Evolutionary conservation across 2,329 filamentous ascomycete genomes (phyloP).

Genomic region (Exophiala bonariae): DNA sequence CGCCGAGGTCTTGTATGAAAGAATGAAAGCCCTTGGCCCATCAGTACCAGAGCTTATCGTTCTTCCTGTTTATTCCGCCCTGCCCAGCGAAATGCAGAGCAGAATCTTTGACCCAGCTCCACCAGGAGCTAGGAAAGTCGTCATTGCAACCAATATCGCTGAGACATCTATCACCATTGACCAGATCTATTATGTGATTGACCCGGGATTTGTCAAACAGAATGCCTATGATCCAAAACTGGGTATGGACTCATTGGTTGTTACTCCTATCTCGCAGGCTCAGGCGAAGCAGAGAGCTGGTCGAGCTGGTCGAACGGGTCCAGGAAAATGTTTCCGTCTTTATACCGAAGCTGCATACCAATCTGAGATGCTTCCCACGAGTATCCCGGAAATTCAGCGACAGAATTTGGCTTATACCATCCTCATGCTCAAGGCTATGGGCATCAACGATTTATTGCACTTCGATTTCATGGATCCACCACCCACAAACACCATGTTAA

Average conservation of each 20-base stretch:
- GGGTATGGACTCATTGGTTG: conserved; percentile 94
- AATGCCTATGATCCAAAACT: conserved; percentile 96
- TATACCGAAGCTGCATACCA: conserved; percentile 96
- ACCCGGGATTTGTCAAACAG: conserved; percentile 97
- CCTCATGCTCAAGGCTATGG: conserved; percentile 98
- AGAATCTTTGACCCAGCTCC: conserved; percentile 93
- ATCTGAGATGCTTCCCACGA: conserved; percentile 94
- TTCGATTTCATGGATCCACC: conserved; percentile 99
- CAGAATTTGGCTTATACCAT: conserved; percentile 93
- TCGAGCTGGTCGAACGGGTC: conserved; percentile 88
- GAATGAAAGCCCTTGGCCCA: conserved; percentile 92
- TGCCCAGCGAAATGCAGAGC: conserved; percentile 91
- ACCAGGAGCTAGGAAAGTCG: conserved; percentile 81
- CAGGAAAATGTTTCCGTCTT: conserved; percentile 91
- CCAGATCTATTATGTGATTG: conserved; percentile 94
- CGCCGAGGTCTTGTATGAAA: conserved; percentile 87
- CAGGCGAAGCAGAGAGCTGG: conserved; percentile 94
- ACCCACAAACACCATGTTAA: conserved; percentile 96
- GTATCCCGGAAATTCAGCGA: conserved; percentile 93
- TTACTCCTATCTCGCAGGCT: conserved; percentile 94
- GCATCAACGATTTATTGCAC: conserved; percentile 93
- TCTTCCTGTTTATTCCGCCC: conserved; percentile 90
- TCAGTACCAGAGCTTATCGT: conserved; percentile 90
- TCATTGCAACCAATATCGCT: conserved; percentile 97
- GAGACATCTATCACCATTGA: conserved; percentile 98